Conservation (phyloP, 2,329 filamentous ascomycete species). For the Coniochaeta hoffmannii region DNA sequence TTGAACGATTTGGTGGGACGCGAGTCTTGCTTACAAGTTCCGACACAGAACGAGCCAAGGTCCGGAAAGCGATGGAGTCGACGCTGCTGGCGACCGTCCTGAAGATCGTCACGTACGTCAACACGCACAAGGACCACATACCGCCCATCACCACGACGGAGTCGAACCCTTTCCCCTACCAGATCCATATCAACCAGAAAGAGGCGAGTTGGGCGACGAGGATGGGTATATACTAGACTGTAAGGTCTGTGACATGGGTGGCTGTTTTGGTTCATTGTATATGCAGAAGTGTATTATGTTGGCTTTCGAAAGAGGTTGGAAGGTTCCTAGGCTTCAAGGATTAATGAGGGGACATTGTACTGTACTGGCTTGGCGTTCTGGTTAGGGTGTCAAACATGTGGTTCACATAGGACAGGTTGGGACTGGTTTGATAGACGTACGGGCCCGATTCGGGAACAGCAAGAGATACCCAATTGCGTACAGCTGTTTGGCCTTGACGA, state of each 20-base stretch:
- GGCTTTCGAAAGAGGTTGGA: not conserved
- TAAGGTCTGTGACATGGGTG: not conserved
- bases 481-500: not conserved
- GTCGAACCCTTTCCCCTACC: slow-evolving; percentile 89
- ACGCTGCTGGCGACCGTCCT: slow-evolving; percentile 80
- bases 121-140: slow-evolving; percentile 89
- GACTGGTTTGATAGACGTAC: not conserved
- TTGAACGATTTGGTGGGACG: no score
- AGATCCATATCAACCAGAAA: slow-evolving; percentile 82
- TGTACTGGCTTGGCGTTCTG: not conserved
- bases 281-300: not conserved
- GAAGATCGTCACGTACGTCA: slow-evolving; percentile 84
- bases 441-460: not conserved
- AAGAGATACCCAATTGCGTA: not conserved
- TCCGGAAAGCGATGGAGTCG: slow-evolving; percentile 83
- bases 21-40: not conserved
- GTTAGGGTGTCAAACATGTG: not conserved
- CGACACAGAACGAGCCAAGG: slow-evolving; percentile 69
- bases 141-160: slow-evolving; percentile 91
- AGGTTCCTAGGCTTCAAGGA: not conserved
- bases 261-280: not conserved
- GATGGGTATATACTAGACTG: slow-evolving; percentile 61
- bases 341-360: not conserved
- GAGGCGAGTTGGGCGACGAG: slow-evolving; percentile 70
- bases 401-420: not conserved